Base-by-base conservation (phyloP, 352 stramenopile genomes). In the Pythium insidiosum region DNA sequence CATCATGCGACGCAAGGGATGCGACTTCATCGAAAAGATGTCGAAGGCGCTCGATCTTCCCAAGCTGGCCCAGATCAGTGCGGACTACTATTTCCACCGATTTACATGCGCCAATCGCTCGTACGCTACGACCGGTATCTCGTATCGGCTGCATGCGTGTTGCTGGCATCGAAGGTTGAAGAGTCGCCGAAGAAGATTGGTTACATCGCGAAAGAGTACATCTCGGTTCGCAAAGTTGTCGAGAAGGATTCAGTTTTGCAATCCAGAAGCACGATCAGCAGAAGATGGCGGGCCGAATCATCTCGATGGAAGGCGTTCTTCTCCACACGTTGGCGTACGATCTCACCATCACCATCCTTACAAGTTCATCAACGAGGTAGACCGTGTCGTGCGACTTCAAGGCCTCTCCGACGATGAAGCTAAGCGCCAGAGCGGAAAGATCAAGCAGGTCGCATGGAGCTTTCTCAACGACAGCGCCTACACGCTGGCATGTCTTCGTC, bases 391-490 rank as follows among this genome's bases (percentile, higher is more conserved):
- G 45, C 68, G 61, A 25, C 63, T 90, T 22, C 64, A 70, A 58
- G 50, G 68, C 24, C 53, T 89, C 18, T 70, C 53, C 16, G 69
- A 82, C 35, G 58, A 66, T 23, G 50, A 63, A 20, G 58, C 61
- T 6, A 87, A 84, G 53, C 53, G 63, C 26, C 60, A 83, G 43
- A 83, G 66, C 46, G 73, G 64, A 19, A 90, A 92, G 54, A 78
- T 94, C 38, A 86, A 89, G 39, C 78, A 90, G 59, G 78, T 87
- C 22, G 76, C 81, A 0, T 95, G 83, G 83, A 93, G 73, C 34
- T 93, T 95, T 44, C 53, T 95, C 26, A 95, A 95, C 51, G 83
- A 95, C 53, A 88, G 76, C 47, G 77, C 81, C 24, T 90, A 89
- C 58, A 95, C 83, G 19, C 55, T 76, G 38, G 71, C 85, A 43